These are phyloP conservation scores for Coffea canephora DNA, from an alignment of 257 asterid species.

Conservation along the genomic window DNA sequence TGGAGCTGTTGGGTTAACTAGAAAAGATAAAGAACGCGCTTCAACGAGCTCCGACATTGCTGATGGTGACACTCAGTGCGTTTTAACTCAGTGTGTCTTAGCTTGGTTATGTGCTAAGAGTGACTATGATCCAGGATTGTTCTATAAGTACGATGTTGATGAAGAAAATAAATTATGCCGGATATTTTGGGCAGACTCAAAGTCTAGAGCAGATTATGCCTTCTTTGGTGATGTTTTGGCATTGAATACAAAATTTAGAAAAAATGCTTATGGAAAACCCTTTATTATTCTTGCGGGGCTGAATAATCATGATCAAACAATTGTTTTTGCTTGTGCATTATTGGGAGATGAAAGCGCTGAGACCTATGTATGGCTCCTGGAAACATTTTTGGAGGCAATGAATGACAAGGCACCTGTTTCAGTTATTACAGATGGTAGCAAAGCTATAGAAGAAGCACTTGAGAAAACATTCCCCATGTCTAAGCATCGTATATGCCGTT, in stretches of 20 bases:
- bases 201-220: constrained; percentile 12
- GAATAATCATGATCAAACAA: constrained; percentile 11
- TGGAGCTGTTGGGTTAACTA: background rate
- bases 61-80: background rate
- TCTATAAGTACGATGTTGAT: background rate
- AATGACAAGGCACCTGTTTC: constrained; percentile 2
- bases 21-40: background rate
- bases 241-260: background rate
- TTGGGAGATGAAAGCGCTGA: constrained; percentile 17
- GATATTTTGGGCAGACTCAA: constrained; percentile 6
- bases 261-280: constrained; percentile 10
- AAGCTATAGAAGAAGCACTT: constrained; percentile 12
- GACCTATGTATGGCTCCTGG: constrained; percentile 13
- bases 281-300: background rate
- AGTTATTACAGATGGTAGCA: constrained; percentile 7
- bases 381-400: constrained; percentile 17
- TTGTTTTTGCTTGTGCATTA: constrained; percentile 21
- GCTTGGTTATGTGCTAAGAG: background rate
- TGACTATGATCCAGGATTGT: constrained; percentile 5
- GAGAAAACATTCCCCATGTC: background rate
- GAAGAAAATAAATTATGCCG: constrained; percentile 3
- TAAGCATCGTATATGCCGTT: constrained; percentile 9
- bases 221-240: constrained; percentile 10
- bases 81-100: background rate
- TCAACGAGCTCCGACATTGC: background rate